Percentiles rank a stretch among this genome's conserved stretches.
Conservation (phyloP, 2,329 filamentous ascomycete species). For the Ophiocordyceps camponoti-saundersi region DNA sequence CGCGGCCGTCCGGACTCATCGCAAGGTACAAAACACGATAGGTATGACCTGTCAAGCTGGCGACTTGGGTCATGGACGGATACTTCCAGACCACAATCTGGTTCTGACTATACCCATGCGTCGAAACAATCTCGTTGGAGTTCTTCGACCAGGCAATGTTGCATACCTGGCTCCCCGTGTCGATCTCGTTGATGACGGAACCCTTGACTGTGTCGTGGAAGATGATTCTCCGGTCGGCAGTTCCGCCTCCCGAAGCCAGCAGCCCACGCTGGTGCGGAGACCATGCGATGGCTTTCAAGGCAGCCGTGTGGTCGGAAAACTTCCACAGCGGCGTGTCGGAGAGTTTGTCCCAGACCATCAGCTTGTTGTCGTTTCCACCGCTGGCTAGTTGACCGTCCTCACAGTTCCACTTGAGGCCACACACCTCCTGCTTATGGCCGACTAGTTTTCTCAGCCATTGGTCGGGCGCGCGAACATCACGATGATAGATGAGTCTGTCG, state of each 20-base stretch:
- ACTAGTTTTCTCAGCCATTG: slow-evolving; percentile 77
- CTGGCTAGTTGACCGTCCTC: slow-evolving; percentile 90
- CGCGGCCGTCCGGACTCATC: slow-evolving; percentile 90
- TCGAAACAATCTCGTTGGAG: slow-evolving; percentile 92
- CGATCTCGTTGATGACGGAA: slow-evolving; percentile 66
- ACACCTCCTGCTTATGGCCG: slow-evolving; percentile 96
- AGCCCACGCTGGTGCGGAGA: slow-evolving; percentile 89
- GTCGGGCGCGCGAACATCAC: slow-evolving; percentile 82
- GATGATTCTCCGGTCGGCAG: slow-evolving; percentile 88
- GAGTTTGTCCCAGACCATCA: slow-evolving; percentile 96
- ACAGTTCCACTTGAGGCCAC: slow-evolving; percentile 90
- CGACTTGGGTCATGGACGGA: slow-evolving; percentile 92
- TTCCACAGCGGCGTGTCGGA: slow-evolving; percentile 86
- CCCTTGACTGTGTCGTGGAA: slow-evolving; percentile 95
- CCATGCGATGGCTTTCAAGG: slow-evolving; percentile 96
- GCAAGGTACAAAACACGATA: slow-evolving; percentile 91
- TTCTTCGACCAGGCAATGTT: slow-evolving; percentile 96
- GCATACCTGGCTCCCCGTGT: slow-evolving; percentile 97
- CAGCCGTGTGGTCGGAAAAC: slow-evolving; percentile 86
- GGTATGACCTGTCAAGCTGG: slow-evolving; percentile 87
- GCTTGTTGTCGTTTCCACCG: slow-evolving; percentile 95
- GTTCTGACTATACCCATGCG: slow-evolving; percentile 94
- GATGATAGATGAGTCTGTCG: slow-evolving; percentile 85
- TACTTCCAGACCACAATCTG: slow-evolving; percentile 99
- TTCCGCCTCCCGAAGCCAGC: slow-evolving; percentile 89